Evolutionary conservation across 1,284 basidiomycete genomes (phyloP).

Genomic region (Boletus smithii): DNA sequence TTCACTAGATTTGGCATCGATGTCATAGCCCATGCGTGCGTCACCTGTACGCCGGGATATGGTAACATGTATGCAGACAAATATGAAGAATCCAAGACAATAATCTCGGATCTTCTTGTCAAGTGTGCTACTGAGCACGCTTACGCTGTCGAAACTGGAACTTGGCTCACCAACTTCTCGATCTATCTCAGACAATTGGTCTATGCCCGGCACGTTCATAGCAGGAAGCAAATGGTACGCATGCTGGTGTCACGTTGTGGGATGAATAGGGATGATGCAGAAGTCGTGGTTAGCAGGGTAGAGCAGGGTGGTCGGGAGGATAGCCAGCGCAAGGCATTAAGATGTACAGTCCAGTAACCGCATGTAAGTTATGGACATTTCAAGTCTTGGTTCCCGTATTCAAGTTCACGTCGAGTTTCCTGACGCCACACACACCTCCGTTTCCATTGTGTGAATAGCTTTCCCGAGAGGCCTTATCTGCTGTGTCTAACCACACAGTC

Average conservation of each 20-base stretch:
- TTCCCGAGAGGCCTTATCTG: not conserved
- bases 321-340: conserved; percentile 2
- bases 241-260: conserved; percentile 27
- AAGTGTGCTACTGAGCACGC: conserved; percentile 22
- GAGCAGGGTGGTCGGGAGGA: conserved; percentile 11
- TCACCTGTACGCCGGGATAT: conserved; percentile 29
- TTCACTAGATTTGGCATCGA: conserved; percentile 29
- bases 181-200: conserved; percentile 28
- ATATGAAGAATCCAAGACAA: conserved; percentile 30
- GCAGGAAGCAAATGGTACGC: conserved; percentile 26
- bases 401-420: conserved; percentile 13
- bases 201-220: conserved; percentile 20
- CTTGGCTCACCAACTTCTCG: conserved; percentile 26
- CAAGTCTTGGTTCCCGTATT: conserved; percentile 5
- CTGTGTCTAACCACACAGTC: not conserved
- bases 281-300: conserved; percentile 18
- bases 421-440: not conserved
- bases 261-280: conserved; percentile 26
- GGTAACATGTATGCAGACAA: conserved; percentile 29
- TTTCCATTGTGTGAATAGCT: not conserved
- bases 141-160: conserved; percentile 23
- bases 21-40: conserved; percentile 25
- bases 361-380: conserved; percentile 10
- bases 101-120: conserved; percentile 25
- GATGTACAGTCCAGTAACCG: conserved; percentile 23